Evolutionary conservation across 148 eudicot genomes (phyloP).

Genomic region (Rhododendron molle): DNA sequence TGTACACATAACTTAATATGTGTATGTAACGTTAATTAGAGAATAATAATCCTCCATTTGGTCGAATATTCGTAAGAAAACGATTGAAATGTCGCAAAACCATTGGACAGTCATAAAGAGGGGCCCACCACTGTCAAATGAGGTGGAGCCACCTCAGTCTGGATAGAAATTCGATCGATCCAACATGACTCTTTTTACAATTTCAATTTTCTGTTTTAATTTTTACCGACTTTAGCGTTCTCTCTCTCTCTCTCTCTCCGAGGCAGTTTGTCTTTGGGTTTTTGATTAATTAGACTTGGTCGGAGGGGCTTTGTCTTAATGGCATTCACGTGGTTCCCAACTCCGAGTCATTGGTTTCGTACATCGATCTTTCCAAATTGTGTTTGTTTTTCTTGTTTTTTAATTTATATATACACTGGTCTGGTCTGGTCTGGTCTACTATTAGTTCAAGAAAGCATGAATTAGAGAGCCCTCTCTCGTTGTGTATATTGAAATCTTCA

Average conservation of each 20-base stretch:
- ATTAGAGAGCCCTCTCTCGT: slow-evolving; percentile 24
- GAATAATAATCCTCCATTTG: neutral
- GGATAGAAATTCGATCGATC: neutral
- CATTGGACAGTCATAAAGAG: neutral
- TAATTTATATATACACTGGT: slow-evolving; percentile 7
- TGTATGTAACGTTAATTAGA: neutral
- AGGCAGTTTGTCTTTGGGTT: slow-evolving; percentile 16
- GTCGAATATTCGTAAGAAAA: neutral
- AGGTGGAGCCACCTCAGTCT: neutral
- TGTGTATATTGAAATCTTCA: neutral
- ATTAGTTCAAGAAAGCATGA: slow-evolving; percentile 18
- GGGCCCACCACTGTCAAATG: neutral
- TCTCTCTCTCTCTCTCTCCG: neutral
- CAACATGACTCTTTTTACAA: neutral
- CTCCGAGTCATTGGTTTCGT: slow-evolving; percentile 62
- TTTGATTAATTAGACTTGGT: slow-evolving; percentile 74
- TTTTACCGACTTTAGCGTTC: slow-evolving; percentile 4
- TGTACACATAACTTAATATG: neutral
- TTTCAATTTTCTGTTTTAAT: neutral
- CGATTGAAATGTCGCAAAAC: neutral
- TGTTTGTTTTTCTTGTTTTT: slow-evolving; percentile 44
- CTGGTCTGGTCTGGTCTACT: neutral
- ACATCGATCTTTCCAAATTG: neutral
- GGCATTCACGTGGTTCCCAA: slow-evolving; percentile 90
- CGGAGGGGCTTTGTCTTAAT: slow-evolving; percentile 91